Percentiles rank a stretch among this genome's conserved stretches.
These are phyloP conservation scores for Hura crepitans DNA, from an alignment of 441 rosid species.

Conservation along the genomic window DNA sequence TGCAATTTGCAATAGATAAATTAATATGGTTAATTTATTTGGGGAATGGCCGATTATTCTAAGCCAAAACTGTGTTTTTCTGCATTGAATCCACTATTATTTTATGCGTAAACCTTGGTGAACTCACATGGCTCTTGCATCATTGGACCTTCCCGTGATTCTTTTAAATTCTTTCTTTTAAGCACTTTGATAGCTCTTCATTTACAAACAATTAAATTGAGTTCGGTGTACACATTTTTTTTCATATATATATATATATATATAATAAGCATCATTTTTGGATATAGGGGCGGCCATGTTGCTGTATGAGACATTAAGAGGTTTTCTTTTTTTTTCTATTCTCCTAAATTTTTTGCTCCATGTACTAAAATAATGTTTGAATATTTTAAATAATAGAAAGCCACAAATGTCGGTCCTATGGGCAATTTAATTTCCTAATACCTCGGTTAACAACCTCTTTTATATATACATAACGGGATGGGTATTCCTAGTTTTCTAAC, in stretches of 20 bases:
- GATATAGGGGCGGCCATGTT: constrained; percentile 26
- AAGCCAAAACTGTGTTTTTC: constrained; percentile 22
- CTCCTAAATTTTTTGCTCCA: too few species aligned
- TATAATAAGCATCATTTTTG: constrained; percentile 17
- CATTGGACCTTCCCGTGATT: constrained; percentile 41
- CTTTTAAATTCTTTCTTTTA: constrained; percentile 24
- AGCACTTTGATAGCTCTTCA: constrained; percentile 27
- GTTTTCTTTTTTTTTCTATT: too few species aligned
- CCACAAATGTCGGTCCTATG: constrained; percentile 6
- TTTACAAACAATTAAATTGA: neutral
- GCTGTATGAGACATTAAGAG: constrained; percentile 10
- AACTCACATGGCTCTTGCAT: constrained; percentile 57
- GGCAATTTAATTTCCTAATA: neutral
- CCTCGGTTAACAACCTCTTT: neutral
- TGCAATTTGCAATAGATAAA: constrained; percentile 7
- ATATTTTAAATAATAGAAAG: constrained; percentile 2
- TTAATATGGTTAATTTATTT: constrained; percentile 2
- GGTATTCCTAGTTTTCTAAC: too few species aligned
- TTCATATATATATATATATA: constrained; percentile 3
- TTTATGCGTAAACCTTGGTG: constrained; percentile 32
- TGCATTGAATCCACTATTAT: constrained; percentile 31
- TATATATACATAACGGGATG: too few species aligned
- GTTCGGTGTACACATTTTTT: constrained; percentile 12
- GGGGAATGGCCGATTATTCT: neutral
- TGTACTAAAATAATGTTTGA: too few species aligned